Conservation (phyloP, 495 filamentous ascomycete species). For the Immersiella caudata region DNA sequence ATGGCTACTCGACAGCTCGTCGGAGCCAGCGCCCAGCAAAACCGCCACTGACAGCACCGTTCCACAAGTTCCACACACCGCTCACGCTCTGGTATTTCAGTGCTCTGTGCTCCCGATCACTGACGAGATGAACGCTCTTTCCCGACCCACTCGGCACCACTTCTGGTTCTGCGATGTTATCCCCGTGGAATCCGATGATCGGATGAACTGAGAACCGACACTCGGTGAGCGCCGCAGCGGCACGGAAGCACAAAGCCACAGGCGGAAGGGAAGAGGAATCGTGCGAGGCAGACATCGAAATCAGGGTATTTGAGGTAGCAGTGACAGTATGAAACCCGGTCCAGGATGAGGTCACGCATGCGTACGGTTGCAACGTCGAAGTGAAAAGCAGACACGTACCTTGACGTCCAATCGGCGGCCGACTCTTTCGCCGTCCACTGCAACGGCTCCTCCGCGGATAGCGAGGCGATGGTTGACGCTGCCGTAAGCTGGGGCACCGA, state of each 20-base stretch:
- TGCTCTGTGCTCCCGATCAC: constrained; percentile 8
- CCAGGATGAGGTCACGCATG: not conserved
- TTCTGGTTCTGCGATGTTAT: not conserved
- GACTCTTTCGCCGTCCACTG: not conserved
- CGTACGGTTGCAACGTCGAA: not conserved
- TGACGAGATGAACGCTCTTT: constrained; percentile 9
- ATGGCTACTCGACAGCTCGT: not conserved
- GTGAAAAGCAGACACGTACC: not conserved
- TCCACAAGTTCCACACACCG: constrained; percentile 11
- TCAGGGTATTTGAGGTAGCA: not conserved
- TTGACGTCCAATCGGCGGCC: not conserved
- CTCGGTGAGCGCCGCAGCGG: not conserved
- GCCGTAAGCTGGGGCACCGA: constrained; percentile 9
- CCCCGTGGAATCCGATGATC: not conserved
- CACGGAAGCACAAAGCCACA: not conserved
- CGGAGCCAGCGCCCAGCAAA: not conserved
- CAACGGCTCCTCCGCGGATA: not conserved
- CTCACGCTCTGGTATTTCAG: not conserved
- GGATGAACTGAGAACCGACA: not conserved
- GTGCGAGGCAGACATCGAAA: not conserved
- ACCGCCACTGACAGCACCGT: constrained; percentile 18
- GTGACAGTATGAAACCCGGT: not conserved
- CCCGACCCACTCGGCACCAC: not conserved
- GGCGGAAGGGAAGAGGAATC: not conserved
- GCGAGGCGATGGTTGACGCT: not conserved